These are phyloP conservation scores for Annulohypoxylon nitens DNA, from an alignment of 495 filamentous ascomycete genomes.

Conservation along the genomic window DNA sequence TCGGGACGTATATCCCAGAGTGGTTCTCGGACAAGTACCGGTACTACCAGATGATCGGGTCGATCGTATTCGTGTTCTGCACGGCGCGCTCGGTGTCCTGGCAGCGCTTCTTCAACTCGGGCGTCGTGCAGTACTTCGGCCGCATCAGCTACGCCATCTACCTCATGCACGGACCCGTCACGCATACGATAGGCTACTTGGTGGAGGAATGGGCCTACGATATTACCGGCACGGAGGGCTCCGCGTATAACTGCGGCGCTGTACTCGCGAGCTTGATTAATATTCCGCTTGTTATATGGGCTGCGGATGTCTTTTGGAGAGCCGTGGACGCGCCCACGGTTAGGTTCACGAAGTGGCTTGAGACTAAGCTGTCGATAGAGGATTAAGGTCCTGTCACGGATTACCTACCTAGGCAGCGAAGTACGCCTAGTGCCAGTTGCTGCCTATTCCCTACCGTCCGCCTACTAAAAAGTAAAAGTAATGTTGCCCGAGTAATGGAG, in stretches of 20 bases:
- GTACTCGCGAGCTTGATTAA: constrained; percentile 52
- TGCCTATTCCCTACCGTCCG: background rate
- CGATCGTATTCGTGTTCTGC: constrained; percentile 56
- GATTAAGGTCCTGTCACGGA: background rate
- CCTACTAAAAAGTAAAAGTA: background rate
- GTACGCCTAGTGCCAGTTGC: background rate
- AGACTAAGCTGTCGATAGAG: constrained; percentile 46
- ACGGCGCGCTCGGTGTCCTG: constrained; percentile 52
- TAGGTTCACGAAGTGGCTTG: constrained; percentile 60
- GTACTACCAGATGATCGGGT: constrained; percentile 58
- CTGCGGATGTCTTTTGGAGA: constrained; percentile 62
- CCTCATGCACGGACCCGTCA: constrained; percentile 65
- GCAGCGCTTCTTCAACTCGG: constrained; percentile 55
- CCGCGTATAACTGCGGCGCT: constrained; percentile 53
- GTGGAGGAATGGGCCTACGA: constrained; percentile 54
- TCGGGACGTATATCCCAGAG: constrained; percentile 54
- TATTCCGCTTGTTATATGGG: constrained; percentile 59
- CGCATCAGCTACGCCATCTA: constrained; percentile 66
- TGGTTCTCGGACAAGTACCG: constrained; percentile 60
- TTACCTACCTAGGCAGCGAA: background rate
- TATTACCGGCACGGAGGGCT: constrained; percentile 52
- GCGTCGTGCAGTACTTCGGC: constrained; percentile 61
- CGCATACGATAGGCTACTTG: constrained; percentile 60
- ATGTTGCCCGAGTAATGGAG: constrained; percentile 1
- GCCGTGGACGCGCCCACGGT: constrained; percentile 62